These are phyloP conservation scores for Backusella macrospora DNA, from an alignment of 192 early-diverging fungal genomes.

Conservation along the genomic window DNA sequence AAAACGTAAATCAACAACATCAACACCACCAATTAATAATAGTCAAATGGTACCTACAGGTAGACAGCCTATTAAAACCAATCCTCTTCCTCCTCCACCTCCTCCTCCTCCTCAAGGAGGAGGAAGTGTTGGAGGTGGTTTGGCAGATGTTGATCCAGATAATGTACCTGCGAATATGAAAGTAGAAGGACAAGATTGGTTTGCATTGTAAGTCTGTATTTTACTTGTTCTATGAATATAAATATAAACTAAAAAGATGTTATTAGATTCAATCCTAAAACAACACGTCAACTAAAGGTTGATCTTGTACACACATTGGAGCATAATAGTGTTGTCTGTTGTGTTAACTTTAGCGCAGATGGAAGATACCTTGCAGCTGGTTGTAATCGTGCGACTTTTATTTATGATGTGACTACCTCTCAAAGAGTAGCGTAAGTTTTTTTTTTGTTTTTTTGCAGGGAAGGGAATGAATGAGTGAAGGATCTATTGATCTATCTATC, in stretches of 20 bases:
- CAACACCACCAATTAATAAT: not conserved
- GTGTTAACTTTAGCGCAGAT: constrained; percentile 93
- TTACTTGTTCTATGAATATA: constrained; percentile 35
- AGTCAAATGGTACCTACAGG: constrained; percentile 14
- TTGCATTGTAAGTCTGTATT: constrained; percentile 69
- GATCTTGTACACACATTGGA: constrained; percentile 64
- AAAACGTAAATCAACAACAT: constrained; percentile 26
- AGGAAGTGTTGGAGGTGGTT: constrained; percentile 32
- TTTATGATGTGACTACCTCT: constrained; percentile 85
- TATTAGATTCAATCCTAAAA: constrained; percentile 67
- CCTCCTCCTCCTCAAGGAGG: not conserved
- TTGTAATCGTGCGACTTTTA: constrained; percentile 87
- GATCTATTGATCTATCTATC: no score
- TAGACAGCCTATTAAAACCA: not conserved
- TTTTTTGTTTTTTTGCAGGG: not conserved
- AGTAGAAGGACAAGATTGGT: constrained; percentile 86
- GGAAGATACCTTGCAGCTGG: constrained; percentile 93
- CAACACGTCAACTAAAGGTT: constrained; percentile 62
- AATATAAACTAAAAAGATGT: not conserved
- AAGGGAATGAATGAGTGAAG: not conserved
- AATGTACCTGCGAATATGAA: constrained; percentile 72
- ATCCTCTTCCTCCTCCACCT: not conserved
- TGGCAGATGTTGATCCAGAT: constrained; percentile 81
- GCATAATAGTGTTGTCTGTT: constrained; percentile 89
- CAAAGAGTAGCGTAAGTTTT: constrained; percentile 63